Evolutionary conservation across 2,329 filamentous ascomycete genomes (phyloP).

Genomic region (Alternaria brassicae): DNA sequence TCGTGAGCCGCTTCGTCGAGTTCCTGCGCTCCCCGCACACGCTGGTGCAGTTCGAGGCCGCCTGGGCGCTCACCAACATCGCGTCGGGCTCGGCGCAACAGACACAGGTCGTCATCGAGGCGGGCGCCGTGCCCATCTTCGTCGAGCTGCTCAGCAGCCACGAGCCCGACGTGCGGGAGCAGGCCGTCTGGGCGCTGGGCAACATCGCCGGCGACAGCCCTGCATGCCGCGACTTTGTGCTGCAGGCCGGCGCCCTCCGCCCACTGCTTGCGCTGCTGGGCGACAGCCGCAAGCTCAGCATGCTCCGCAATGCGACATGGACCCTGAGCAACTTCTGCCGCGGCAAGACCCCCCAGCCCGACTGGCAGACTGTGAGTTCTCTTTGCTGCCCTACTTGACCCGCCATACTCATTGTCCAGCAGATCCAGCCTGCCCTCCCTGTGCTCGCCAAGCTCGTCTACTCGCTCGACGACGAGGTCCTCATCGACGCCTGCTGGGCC

Average conservation of each 20-base stretch:
- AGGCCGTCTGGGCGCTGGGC: conserved; percentile 97
- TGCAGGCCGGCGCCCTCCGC: conserved; percentile 87
- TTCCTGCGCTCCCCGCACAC: conserved; percentile 98
- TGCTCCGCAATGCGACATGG: conserved; percentile 99
- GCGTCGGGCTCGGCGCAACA: conserved; percentile 95
- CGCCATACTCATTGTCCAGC: conserved; percentile 22
- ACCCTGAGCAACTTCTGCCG: conserved; percentile 99
- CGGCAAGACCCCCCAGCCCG: conserved; percentile 98
- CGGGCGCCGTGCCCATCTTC: conserved; percentile 97
- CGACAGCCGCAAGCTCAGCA: conserved; percentile 98
- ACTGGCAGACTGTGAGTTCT: conserved; percentile 87
- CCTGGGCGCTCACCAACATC: conserved; percentile 99
- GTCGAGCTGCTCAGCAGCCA: conserved; percentile 94
- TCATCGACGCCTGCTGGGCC: conserved; percentile 99
- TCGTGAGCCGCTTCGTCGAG: conserved; percentile 96
- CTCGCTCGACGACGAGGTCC: conserved; percentile 95
- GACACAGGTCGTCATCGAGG: conserved; percentile 98
- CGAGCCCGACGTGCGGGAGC: conserved; percentile 96
- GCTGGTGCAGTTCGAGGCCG: conserved; percentile 97
- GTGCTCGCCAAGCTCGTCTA: conserved; percentile 98
- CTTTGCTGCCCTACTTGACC: neutral
- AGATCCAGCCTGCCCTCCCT: conserved; percentile 94
- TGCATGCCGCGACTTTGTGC: conserved; percentile 94
- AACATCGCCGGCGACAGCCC: conserved; percentile 99
- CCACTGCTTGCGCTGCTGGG: conserved; percentile 88